A percentile compares a stretch with the other conserved stretches of the same genome.
Evolutionary conservation across 108 stramenopile species (phyloP).

Genomic region (Nannochloropsis salina): DNA sequence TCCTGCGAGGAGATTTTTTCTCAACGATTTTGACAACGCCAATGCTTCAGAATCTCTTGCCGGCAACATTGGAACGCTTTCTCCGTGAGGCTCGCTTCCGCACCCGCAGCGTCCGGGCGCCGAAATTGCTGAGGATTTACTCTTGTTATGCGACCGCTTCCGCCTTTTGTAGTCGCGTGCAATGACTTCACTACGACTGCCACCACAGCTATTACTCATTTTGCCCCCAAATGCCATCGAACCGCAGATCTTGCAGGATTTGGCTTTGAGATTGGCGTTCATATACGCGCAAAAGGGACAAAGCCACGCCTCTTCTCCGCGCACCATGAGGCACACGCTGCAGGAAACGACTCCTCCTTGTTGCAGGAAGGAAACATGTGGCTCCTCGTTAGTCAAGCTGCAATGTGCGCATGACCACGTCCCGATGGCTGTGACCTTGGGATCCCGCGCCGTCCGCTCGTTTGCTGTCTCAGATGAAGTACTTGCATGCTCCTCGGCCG

Average conservation of each 20-base stretch:
- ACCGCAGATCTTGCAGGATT: background rate
- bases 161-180: constrained; percentile 10
- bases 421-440: background rate
- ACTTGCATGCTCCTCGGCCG: no score
- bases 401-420: constrained; percentile 1
- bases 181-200: background rate
- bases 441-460: no score
- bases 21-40: no score
- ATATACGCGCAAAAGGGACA: constrained; percentile 6
- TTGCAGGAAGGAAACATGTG: background rate
- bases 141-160: background rate
- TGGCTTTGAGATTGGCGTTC: constrained; percentile 17
- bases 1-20: background rate
- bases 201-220: background rate
- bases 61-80: no score
- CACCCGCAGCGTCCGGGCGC: background rate
- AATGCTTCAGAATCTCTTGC: no score
- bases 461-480: no score
- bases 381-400: background rate
- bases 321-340: background rate
- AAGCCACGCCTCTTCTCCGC: background rate
- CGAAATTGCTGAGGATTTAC: background rate
- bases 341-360: constrained; percentile 14
- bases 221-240: background rate
- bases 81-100: background rate